These are phyloP conservation scores for Aspergillus conjunctus DNA, from an alignment of 495 filamentous ascomycete genomes.

Conservation along the genomic window DNA sequence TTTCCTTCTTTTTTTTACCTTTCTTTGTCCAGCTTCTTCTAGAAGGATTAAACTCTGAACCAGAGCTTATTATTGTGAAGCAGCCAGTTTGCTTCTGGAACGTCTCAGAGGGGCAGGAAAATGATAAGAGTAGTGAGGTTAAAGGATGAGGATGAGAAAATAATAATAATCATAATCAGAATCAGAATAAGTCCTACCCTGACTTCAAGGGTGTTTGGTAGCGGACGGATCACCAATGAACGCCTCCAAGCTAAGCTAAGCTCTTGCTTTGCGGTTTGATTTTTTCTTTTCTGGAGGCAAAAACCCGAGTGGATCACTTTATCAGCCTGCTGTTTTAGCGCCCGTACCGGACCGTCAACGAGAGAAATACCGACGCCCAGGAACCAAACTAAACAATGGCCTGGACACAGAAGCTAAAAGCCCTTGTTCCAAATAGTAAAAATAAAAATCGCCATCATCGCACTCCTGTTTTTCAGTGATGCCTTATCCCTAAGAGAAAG, in stretches of 20 bases:
- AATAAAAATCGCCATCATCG: not conserved
- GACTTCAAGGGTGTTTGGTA: not conserved
- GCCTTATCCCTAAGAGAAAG: not conserved
- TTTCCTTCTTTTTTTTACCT: not conserved
- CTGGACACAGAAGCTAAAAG: not conserved
- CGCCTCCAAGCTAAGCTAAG: not conserved
- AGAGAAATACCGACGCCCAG: not conserved
- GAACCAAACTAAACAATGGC: not conserved
- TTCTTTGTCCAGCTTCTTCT: not conserved
- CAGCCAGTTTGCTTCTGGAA: slow-evolving; percentile 17
- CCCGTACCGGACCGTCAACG: slow-evolving; percentile 23
- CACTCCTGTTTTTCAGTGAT: not conserved
- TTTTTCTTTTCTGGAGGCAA: slow-evolving; percentile 19
- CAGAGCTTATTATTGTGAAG: not conserved
- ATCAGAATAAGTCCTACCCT: slow-evolving; percentile 5
- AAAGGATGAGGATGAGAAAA: too few species aligned
- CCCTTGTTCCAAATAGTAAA: not conserved
- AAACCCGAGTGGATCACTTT: slow-evolving; percentile 25
- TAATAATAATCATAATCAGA: too few species aligned
- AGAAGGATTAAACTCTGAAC: too few species aligned
- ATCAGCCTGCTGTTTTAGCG: slow-evolving; percentile 22
- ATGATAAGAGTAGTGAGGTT: too few species aligned
- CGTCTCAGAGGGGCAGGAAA: not conserved
- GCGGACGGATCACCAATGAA: slow-evolving; percentile 3
- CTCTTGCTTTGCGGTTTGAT: not conserved